Evolutionary conservation across 495 filamentous ascomycete genomes (phyloP).

Genomic region (Aspergillus sparsus): DNA sequence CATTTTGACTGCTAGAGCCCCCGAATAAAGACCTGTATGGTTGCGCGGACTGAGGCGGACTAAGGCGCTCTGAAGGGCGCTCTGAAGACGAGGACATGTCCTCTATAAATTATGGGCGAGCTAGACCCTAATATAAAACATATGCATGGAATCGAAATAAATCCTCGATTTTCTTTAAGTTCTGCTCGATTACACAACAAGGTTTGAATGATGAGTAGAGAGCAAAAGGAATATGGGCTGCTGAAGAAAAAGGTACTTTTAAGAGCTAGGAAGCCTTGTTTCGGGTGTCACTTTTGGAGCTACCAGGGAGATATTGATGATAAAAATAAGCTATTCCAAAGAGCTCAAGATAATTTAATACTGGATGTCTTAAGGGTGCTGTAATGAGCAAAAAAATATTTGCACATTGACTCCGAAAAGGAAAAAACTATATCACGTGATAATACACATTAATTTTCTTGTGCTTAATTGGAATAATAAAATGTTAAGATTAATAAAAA

Average conservation of each 20-base stretch:
- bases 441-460: background rate
- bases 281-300: no score
- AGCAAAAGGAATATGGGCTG: no score
- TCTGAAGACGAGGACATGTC: slow-evolving; percentile 41
- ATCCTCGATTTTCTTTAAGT: background rate
- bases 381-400: background rate
- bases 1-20: slow-evolving; percentile 32
- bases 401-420: background rate
- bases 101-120: slow-evolving; percentile 14
- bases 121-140: background rate
- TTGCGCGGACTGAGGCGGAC: slow-evolving; percentile 40
- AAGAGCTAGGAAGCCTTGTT: no score
- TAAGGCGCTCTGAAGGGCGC: slow-evolving; percentile 27
- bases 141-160: background rate
- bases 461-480: background rate
- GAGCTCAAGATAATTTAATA: no score
- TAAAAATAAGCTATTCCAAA: no score
- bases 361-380: no score
- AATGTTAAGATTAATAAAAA: background rate
- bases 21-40: slow-evolving; percentile 39
- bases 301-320: no score
- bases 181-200: background rate
- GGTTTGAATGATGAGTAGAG: no score
- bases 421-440: slow-evolving; percentile 1
- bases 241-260: no score